Evolutionary conservation across 306 rosid species (phyloP).

Genomic region (Acacia crassicarpa): DNA sequence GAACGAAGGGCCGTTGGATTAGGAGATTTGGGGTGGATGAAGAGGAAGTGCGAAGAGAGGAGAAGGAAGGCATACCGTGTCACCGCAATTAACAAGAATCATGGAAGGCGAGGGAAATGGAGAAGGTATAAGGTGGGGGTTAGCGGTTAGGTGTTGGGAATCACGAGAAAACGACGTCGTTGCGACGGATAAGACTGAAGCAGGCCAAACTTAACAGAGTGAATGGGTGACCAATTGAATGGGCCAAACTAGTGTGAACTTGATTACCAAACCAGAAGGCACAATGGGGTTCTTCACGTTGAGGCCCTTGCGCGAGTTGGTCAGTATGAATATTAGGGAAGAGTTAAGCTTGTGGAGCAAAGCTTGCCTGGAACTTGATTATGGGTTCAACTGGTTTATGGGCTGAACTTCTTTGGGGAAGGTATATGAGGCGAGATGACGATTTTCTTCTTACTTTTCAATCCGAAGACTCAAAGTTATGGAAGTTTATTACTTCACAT

Average conservation of each 20-base stretch:
- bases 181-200: not conserved
- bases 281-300: not conserved
- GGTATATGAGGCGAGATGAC: too few species aligned
- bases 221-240: not conserved
- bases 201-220: not conserved
- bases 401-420: too few species aligned
- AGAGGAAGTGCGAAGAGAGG: conserved; percentile 47
- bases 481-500: too few species aligned
- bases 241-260: not conserved
- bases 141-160: not conserved
- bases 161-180: not conserved
- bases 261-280: not conserved
- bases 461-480: too few species aligned
- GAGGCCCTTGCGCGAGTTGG: too few species aligned
- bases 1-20: conserved; percentile 31
- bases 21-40: conserved; percentile 30
- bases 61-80: conserved; percentile 38
- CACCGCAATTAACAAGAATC: not conserved
- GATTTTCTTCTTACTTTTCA: too few species aligned
- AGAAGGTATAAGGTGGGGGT: too few species aligned
- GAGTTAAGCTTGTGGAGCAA: too few species aligned
- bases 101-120: not conserved
- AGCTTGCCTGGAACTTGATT: too few species aligned
- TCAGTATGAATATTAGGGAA: not conserved
- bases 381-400: too few species aligned